phyloP scores from a whole-genome alignment of 306 rosid genomes.

The Psophocarpus tetragonolobus region DNA sequence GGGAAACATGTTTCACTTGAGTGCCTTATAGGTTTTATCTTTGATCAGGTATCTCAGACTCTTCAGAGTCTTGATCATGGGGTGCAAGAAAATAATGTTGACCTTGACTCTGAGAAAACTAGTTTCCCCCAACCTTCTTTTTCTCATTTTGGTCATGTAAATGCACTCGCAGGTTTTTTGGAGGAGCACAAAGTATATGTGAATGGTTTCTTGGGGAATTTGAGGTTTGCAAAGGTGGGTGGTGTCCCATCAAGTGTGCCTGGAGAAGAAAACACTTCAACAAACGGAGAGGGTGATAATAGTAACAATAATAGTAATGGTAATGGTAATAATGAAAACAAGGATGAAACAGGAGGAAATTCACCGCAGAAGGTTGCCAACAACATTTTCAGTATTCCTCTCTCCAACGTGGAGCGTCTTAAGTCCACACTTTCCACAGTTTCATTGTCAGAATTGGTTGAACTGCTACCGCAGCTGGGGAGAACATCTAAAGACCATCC shows the following conservation, averaged over 20 bases:
- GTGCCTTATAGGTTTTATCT: slow-evolving; percentile 71
- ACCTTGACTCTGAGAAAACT: slow-evolving; percentile 34
- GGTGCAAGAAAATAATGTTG: slow-evolving; percentile 38
- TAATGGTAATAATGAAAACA: slow-evolving; percentile 44
- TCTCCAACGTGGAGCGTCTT: slow-evolving; percentile 96
- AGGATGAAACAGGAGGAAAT: slow-evolving; percentile 66
- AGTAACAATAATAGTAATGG: background rate
- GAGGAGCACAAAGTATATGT: slow-evolving; percentile 73
- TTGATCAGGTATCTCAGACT: slow-evolving; percentile 67
- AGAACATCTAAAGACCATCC: slow-evolving; percentile 84
- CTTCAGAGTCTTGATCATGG: slow-evolving; percentile 65
- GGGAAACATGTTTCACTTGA: slow-evolving; percentile 65
- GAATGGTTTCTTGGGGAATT: slow-evolving; percentile 83
- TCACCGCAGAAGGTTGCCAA: slow-evolving; percentile 83
- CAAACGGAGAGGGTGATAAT: slow-evolving; percentile 60
- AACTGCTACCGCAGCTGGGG: slow-evolving; percentile 88
- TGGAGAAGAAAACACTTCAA: slow-evolving; percentile 70
- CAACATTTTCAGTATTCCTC: slow-evolving; percentile 81
- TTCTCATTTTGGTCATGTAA: slow-evolving; percentile 55
- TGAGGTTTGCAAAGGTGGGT: slow-evolving; percentile 91
- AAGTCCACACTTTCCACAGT: slow-evolving; percentile 86
- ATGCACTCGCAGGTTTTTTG: slow-evolving; percentile 54
- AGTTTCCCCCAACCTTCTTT: slow-evolving; percentile 32
- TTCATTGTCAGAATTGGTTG: slow-evolving; percentile 83
- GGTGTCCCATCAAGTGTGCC: slow-evolving; percentile 74